Base-by-base conservation (phyloP, 2,329 filamentous ascomycete genomes). In the Parasarocladium wereldwijsianum region DNA sequence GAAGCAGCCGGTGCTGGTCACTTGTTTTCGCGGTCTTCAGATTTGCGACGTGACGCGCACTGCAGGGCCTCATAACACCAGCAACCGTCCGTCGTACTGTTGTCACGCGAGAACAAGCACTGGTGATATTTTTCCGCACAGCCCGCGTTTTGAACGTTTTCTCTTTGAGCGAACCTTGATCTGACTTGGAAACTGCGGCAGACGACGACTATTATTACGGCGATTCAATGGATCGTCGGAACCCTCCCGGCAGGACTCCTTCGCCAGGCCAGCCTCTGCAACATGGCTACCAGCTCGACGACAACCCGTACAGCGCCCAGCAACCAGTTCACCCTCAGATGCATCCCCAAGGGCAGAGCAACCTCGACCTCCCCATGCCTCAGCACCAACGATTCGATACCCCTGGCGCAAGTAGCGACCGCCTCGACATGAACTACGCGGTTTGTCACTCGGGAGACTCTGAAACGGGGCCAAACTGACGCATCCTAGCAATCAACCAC, bases 391-490 rank as follows among this genome's bases (percentile, higher is more conserved):
- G 35, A 17, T 36, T 18, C 18, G 24, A 17, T 6, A 19, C 34
- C 6, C 35, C 37, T 2, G 33, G 33, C 13, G 32, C 72, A 13
- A 71, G 77, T 1, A 76, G 73, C 44, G 87, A 96, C 55, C 67
- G 76, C 34, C 61, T 96, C 30, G 73, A 79, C 34, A 66, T 86
- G 39, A 86, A 94, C 52, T 82, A 84, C 29, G 87, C 86, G 33
- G 81, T 87, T 54, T 62, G 78, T 67, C n/a, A n/a, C n/a, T n/a
- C n/a, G n/a, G n/a, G n/a, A n/a, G n/a, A n/a, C n/a, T n/a, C n/a
- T n/a, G n/a, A n/a, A n/a, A n/a, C n/a, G n/a, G n/a, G n/a, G n/a
- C n/a, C n/a, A n/a, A n/a, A n/a, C n/a, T n/a, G n/a, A 17, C 15
- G 19, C 23, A 8, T 27, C 10, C 17, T 13, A 68, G 64, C 63